These are phyloP conservation scores for Chamaecyparis obtusa DNA, from an alignment of 75 land plant genomes.

Conservation along the genomic window DNA sequence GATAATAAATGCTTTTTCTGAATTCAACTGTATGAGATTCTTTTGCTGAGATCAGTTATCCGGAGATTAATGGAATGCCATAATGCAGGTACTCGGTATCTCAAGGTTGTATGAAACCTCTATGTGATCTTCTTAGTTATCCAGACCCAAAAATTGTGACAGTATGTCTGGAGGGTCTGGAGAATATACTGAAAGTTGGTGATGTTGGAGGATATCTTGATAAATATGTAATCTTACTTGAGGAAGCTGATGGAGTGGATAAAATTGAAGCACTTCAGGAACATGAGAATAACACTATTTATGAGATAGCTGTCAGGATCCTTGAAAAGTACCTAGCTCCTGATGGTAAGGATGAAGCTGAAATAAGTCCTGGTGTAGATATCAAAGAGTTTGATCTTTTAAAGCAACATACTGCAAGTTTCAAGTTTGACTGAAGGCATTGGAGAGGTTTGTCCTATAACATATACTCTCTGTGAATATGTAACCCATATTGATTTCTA, in stretches of 20 bases:
- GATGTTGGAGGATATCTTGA: slow-evolving; percentile 44
- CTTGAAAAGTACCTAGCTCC: slow-evolving; percentile 70
- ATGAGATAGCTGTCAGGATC: slow-evolving; percentile 63
- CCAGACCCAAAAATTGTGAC: slow-evolving; percentile 47
- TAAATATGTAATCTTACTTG: slow-evolving; percentile 57
- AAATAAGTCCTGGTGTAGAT: slow-evolving; percentile 16
- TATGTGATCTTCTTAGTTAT: slow-evolving; percentile 55
- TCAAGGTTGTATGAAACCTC: slow-evolving; percentile 65
- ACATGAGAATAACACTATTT: slow-evolving; percentile 73
- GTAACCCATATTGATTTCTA: too few relatives aligned
- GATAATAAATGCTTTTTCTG: too few relatives aligned
- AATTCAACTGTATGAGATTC: too few relatives aligned
- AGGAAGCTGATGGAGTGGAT: slow-evolving; percentile 74
- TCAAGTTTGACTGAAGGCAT: slow-evolving; percentile 26
- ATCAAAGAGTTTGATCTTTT: slow-evolving; percentile 37
- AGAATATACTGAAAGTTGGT: slow-evolving; percentile 54
- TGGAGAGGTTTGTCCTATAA: not conserved
- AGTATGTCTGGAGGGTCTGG: slow-evolving; percentile 53
- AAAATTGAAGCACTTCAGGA: slow-evolving; percentile 72
- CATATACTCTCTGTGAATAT: not conserved
- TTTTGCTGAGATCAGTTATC: too few relatives aligned
- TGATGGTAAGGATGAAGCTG: slow-evolving; percentile 53
- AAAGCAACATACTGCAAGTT: slow-evolving; percentile 18
- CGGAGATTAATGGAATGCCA: not conserved
- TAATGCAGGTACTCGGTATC: slow-evolving; percentile 38